phyloP scores from a whole-genome alignment of 345 rosid species.

The Zanthoxylum bungeanum region DNA sequence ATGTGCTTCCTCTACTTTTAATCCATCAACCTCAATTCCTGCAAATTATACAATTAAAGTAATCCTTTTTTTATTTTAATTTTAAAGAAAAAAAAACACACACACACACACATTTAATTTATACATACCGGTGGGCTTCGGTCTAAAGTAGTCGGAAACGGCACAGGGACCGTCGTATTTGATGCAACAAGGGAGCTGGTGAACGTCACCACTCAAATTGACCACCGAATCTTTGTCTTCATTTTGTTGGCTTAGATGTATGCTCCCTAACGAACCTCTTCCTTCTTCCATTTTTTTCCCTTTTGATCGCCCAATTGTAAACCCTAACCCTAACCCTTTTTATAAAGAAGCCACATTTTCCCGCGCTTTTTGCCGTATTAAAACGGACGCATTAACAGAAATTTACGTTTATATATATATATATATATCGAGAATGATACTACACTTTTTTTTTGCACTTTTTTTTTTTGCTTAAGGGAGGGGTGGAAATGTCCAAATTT shows the following conservation, averaged over 20 bases:
- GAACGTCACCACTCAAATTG: constrained; percentile 53
- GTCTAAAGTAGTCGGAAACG: constrained; percentile 79
- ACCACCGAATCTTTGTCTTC: constrained; percentile 13
- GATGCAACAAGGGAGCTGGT: constrained; percentile 81
- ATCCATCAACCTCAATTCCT: constrained; percentile 65
- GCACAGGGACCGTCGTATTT: constrained; percentile 60
- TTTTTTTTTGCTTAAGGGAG: no score
- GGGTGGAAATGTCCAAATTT: no score
- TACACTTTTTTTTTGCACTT: no score
- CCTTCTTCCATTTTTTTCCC: constrained; percentile 19
- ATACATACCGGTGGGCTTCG: constrained; percentile 55
- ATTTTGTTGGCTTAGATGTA: constrained; percentile 30
- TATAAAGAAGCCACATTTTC: no score
- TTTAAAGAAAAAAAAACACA: no score
- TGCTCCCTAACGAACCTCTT: constrained; percentile 27
- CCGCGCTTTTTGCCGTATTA: no score
- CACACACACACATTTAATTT: no score
- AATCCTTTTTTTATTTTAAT: neutral
- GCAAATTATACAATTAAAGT: neutral
- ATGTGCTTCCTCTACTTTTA: constrained; percentile 63
- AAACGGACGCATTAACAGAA: no score
- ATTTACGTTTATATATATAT: no score
- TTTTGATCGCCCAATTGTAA: neutral
- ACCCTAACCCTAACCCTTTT: no score
- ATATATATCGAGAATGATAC: no score